Base-by-base conservation (phyloP, 1,284 basidiomycete species). In the Trichosporon coremiiforme region DNA sequence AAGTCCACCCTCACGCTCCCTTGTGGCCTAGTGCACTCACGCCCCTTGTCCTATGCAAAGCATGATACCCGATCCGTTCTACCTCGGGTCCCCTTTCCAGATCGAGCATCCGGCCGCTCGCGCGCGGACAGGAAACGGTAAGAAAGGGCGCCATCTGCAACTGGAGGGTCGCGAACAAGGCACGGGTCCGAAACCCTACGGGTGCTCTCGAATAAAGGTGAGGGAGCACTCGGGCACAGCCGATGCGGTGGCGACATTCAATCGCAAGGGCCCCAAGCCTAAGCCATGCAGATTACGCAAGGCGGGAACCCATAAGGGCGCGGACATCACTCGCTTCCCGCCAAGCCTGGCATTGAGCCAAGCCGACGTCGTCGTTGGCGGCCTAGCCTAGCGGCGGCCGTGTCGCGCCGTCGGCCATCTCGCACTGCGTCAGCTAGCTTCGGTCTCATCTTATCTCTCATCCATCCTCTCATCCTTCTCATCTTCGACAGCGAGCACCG, bases 251-350 rank as follows among this genome's bases (percentile, higher is more conserved):
- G 41, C 41, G 41, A 45, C 41, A 45, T 45, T 45, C 41, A 45
- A n/a, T n/a, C 17, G 5, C 17, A 45, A 15, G 41, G 50, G 20
- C 45, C 25, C 25, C 25, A 25, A 25, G 25, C 25, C 25, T 25
- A 25, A 25, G 25, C 25, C 25, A 25, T 25, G 25, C 25, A 25
- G 50, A 53, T 53, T 53, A 53, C 50, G 50, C 50, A 22, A 53
- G n/a, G 22, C 50, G 50, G 50, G 50, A 22, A 22, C 13, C 38
- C 38, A 41, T 5, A 10, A 10, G 2, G 5, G 20, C 9, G 20
- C 50, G 50, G 50, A 53, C 20, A 53, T 53, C 50, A 20, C 20
- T 20, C 20, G 50, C 50, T 53, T 53, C 50, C 50, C 50, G 50
- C 50, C 50, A 13, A 53, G 50, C 50, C 50, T 25, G 25, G 25